Evolutionary conservation across 2,329 filamentous ascomycete genomes (phyloP).

Genomic region (Biscogniauxia marginata): DNA sequence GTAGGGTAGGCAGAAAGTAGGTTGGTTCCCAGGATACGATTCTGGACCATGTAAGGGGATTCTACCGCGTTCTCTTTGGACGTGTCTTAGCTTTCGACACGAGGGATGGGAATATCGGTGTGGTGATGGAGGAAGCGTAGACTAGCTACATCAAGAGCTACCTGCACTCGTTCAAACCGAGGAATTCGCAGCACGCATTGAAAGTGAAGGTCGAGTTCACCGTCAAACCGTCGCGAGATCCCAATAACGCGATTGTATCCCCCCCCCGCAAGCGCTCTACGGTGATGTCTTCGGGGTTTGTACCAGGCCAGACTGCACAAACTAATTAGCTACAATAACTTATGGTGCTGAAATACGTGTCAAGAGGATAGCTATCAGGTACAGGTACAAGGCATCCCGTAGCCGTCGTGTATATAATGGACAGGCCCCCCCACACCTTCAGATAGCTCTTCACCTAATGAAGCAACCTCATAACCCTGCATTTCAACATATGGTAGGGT

Average conservation of each 20-base stretch:
- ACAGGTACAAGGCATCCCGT: too few species aligned
- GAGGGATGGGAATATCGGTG: constrained; percentile 6
- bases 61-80: constrained; percentile 4
- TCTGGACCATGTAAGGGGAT: constrained; percentile 6
- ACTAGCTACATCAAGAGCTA: constrained; percentile 10
- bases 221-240: not conserved
- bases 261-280: constrained; percentile 7
- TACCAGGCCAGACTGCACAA: constrained; percentile 7
- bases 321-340: too few species aligned
- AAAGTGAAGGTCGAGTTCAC: not conserved
- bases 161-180: not conserved
- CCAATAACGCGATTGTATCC: constrained; percentile 11
- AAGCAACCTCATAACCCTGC: too few species aligned
- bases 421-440: too few species aligned
- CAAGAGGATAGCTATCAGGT: too few species aligned
- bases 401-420: not conserved
- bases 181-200: constrained; percentile 9
- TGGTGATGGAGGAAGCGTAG: constrained; percentile 7
- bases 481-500: too few species aligned
- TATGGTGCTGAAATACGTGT: too few species aligned
- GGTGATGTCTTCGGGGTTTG: constrained; percentile 1
- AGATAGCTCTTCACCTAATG: too few species aligned
- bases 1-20: not conserved
- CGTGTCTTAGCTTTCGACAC: constrained; percentile 6
- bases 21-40: not conserved